These are phyloP conservation scores for Ophiostoma australiae DNA, from an alignment of 2,329 filamentous ascomycete genomes.

Conservation along the genomic window DNA sequence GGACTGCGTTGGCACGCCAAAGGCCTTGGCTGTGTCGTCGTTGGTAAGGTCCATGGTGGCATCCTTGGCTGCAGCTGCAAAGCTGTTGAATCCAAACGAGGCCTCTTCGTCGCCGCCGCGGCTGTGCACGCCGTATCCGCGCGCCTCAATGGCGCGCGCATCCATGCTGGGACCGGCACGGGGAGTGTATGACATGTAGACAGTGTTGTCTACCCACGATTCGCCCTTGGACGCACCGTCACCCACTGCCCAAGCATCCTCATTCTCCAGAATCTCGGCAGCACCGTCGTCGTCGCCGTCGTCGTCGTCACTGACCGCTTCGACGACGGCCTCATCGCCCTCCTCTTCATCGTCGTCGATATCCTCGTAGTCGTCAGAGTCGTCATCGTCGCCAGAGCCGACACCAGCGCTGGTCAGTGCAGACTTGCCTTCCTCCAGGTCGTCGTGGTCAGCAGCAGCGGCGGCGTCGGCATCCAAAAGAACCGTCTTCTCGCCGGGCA, in stretches of 20 bases:
- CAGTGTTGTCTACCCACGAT: conserved; percentile 75
- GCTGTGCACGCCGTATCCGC: conserved; percentile 83
- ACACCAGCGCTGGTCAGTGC: conserved; percentile 34
- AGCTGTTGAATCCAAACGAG: conserved; percentile 53
- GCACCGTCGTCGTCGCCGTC: conserved; percentile 58
- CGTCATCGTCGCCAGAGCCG: conserved; percentile 51
- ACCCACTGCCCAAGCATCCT: conserved; percentile 44
- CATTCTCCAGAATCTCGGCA: conserved; percentile 62
- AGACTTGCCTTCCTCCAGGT: conserved; percentile 31
- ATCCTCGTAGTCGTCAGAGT: conserved; percentile 18
- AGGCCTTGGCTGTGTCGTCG: conserved; percentile 75
- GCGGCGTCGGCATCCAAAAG: conserved; percentile 32
- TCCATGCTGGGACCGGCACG: conserved; percentile 57
- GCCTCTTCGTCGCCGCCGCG: conserved; percentile 51
- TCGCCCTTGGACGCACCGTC: conserved; percentile 34
- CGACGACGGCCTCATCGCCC: conserved; percentile 28
- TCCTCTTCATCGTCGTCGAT: conserved; percentile 35
- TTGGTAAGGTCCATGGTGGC: conserved; percentile 89
- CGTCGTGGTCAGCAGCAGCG: conserved; percentile 40
- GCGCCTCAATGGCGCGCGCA: conserved; percentile 66
- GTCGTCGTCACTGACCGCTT: conserved; percentile 48
- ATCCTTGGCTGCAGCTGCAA: conserved; percentile 79
- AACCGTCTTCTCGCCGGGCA: conserved; percentile 34
- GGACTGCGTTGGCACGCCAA: conserved; percentile 70
- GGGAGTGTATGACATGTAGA: conserved; percentile 96